Base-by-base conservation (phyloP, 2,329 filamentous ascomycete genomes). In the Botrytis paeoniae region DNA sequence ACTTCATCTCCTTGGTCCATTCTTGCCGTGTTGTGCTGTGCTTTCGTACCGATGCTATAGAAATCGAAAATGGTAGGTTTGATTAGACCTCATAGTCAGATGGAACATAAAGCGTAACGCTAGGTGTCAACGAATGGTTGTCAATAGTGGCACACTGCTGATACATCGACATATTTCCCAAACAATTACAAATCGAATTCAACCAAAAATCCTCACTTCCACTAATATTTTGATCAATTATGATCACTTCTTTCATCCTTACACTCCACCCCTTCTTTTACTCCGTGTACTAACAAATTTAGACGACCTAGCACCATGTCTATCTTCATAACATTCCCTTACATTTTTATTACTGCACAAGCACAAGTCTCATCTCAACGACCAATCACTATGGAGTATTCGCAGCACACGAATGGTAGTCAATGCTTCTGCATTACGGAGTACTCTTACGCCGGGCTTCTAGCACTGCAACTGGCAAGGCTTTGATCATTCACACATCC, bases 401-500 rank as follows among this genome's bases (percentile, higher is more conserved):
- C 20, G 37, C 37, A 37, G 39, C 69, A 54, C 69, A 45, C 35
- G 25, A 37, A 45, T 16, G 54, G 57, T 9, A 25, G 51, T 59
- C 48, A 41, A 62, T 65, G 69, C 69, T 65, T 37, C 59, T 71
- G 60, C 69, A 65, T 71, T 70, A 63, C 45, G 60, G 35, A 65
- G 69, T 22, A n/a, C 60, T 71, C 60, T 65, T 65, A 16, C 69
- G 69, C 60, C 69, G 69, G 66, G 25, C 57, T 70, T 32, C 59
- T 59, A 35, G 70, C 29, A 65, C 45, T 62, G 57, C 39, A 22
- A 64, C 45, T 48, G 70, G 48, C 35, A 66, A 51, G 70, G 54
- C 70, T 71, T 54, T 72, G 70, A 60, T 72, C 70, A 72, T 68
- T 66, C 70, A 66, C 35, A 54, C 35, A 48, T 66, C 32, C 45